Percentiles rank a stretch among this genome's conserved stretches.
These are phyloP conservation scores for Arabis alpina DNA, from an alignment of 345 rosid genomes.

Conservation along the genomic window DNA sequence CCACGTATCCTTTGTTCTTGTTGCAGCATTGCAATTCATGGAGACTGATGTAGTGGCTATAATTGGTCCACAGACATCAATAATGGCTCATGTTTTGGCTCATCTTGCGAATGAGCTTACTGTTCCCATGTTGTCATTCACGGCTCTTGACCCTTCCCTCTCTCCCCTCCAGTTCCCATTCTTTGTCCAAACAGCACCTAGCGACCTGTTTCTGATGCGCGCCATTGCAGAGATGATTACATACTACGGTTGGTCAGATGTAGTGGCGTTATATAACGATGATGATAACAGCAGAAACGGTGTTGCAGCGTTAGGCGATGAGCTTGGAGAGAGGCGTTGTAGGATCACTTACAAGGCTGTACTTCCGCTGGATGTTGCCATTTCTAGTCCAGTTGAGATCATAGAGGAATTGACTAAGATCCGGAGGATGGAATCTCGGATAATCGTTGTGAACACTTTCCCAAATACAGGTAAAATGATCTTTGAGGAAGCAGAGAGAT, in stretches of 20 bases:
- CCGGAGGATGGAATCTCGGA: constrained; percentile 70
- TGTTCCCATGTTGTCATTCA: constrained; percentile 82
- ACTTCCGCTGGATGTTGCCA: constrained; percentile 62
- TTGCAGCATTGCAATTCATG: constrained; percentile 76
- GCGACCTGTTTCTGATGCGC: constrained; percentile 74
- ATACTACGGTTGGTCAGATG: constrained; percentile 69
- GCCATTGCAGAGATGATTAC: constrained; percentile 83
- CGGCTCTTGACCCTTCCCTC: constrained; percentile 78
- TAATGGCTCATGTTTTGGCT: constrained; percentile 81
- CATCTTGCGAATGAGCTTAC: constrained; percentile 82
- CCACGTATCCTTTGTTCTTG: background rate
- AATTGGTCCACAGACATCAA: constrained; percentile 83
- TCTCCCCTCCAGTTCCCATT: constrained; percentile 89
- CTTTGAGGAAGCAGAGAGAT: constrained; percentile 71
- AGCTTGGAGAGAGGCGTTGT: constrained; percentile 69
- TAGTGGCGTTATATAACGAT: constrained; percentile 67
- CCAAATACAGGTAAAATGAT: constrained; percentile 63
- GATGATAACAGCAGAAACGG: constrained; percentile 88
- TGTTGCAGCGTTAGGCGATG: constrained; percentile 61
- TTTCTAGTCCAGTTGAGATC: constrained; percentile 47
- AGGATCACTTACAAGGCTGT: constrained; percentile 72
- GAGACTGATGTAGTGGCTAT: constrained; percentile 85
- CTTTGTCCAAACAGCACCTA: constrained; percentile 94
- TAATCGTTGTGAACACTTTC: constrained; percentile 66
- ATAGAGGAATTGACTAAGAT: constrained; percentile 57